Conservation (phyloP, 345 rosid genomes). For the Populus alba region DNA sequence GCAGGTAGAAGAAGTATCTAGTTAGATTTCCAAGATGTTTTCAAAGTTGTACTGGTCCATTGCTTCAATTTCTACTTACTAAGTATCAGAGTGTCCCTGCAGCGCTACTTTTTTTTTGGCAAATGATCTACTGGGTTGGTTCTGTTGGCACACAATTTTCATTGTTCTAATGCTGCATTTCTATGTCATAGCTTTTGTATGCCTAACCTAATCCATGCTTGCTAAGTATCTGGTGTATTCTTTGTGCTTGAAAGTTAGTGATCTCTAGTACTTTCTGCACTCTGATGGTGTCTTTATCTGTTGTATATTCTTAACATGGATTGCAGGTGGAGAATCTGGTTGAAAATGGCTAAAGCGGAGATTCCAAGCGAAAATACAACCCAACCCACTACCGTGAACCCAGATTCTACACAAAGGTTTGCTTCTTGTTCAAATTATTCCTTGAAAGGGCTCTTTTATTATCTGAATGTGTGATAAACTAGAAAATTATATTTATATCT, state of each 20-base stretch:
- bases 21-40: too few species aligned
- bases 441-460: background rate
- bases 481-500: background rate
- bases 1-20: too few species aligned
- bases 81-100: background rate
- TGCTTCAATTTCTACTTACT: too few species aligned
- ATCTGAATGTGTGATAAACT: background rate
- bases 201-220: background rate
- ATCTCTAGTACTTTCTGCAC: background rate
- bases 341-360: conserved; percentile 87
- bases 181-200: background rate
- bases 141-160: background rate
- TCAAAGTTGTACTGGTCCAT: too few species aligned
- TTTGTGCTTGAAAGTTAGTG: background rate
- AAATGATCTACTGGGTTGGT: background rate
- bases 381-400: conserved; percentile 99
- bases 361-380: conserved; percentile 66
- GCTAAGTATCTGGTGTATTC: background rate
- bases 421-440: conserved; percentile 1
- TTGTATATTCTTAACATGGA: background rate
- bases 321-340: conserved; percentile 73
- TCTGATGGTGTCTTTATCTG: background rate
- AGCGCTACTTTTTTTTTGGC: background rate
- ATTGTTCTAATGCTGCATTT: background rate
- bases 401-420: conserved; percentile 84